Conservation (phyloP, 179 eudicot genomes). For the Sideroxylon spinosum region DNA sequence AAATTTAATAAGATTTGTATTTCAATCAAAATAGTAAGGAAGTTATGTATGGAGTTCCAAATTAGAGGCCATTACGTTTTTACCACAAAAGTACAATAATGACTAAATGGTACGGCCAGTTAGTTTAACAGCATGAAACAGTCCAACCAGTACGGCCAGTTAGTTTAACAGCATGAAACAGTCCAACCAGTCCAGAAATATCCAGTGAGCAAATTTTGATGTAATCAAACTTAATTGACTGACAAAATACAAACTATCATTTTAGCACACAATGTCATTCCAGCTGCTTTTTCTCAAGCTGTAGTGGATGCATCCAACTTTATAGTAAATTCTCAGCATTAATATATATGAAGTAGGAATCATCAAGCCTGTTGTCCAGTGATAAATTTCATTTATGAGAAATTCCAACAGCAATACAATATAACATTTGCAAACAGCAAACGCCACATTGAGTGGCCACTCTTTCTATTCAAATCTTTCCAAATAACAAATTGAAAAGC, state of each 20-base stretch:
- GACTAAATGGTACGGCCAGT: too few relatives aligned
- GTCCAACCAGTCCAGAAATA: not conserved
- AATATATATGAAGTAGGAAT: not conserved
- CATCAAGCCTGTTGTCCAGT: not conserved
- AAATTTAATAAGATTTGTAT: too few relatives aligned
- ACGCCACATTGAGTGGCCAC: conserved; percentile 8
- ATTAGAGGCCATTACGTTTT: too few relatives aligned
- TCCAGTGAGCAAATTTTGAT: not conserved
- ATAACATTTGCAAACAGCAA: not conserved
- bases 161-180: not conserved
- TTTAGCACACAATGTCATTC: not conserved
- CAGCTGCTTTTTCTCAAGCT: not conserved
- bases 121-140: not conserved
- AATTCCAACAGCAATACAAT: not conserved
- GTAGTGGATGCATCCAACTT: not conserved
- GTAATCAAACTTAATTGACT: not conserved
- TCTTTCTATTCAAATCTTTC: conserved; percentile 6
- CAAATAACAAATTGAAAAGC: not conserved
- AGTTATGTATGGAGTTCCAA: too few relatives aligned
- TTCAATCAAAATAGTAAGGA: too few relatives aligned
- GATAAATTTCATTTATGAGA: conserved; percentile 14
- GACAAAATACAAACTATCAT: not conserved
- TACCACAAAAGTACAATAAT: too few relatives aligned
- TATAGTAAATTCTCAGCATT: not conserved
- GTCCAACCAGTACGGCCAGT: too few relatives aligned